Evolutionary conservation across 73 alveolate genomes (phyloP).

Genomic region (Tetrahymena borealis): DNA sequence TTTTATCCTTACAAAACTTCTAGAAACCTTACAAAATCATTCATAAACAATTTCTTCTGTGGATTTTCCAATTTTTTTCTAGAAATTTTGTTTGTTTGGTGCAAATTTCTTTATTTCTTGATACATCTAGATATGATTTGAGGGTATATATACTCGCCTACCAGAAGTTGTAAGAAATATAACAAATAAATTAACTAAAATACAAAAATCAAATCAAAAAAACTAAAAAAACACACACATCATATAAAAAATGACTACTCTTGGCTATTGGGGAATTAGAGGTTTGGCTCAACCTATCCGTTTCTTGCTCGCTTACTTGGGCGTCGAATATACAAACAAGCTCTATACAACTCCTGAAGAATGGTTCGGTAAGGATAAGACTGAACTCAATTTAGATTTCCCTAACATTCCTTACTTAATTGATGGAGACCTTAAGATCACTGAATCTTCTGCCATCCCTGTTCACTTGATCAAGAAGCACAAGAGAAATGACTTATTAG

Average conservation of each 20-base stretch:
- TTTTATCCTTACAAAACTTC: too few species aligned
- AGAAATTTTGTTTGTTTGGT: too few species aligned
- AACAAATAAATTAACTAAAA: neutral
- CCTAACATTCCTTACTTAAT: constrained; percentile 34
- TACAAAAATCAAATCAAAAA: neutral
- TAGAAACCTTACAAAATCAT: too few species aligned
- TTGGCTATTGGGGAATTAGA: neutral
- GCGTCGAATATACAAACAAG: neutral
- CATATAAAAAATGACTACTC: neutral
- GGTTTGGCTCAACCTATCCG: neutral
- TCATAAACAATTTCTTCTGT: too few species aligned
- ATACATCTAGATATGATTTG: too few species aligned
- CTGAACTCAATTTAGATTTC: constrained; percentile 14
- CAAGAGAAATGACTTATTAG: neutral
- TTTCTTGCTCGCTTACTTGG: neutral
- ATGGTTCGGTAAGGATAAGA: constrained; percentile 7
- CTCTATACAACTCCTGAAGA: neutral
- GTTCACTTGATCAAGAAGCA: neutral
- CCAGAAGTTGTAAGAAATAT: neutral
- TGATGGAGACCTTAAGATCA: constrained; percentile 31
- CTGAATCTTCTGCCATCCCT: constrained; percentile 24
- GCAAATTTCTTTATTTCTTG: too few species aligned
- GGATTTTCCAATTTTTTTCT: too few species aligned
- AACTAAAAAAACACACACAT: neutral
- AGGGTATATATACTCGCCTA: too few species aligned